phyloP scores from a whole-genome alignment of 352 stramenopile genomes.

The Phytophthora europaea region DNA sequence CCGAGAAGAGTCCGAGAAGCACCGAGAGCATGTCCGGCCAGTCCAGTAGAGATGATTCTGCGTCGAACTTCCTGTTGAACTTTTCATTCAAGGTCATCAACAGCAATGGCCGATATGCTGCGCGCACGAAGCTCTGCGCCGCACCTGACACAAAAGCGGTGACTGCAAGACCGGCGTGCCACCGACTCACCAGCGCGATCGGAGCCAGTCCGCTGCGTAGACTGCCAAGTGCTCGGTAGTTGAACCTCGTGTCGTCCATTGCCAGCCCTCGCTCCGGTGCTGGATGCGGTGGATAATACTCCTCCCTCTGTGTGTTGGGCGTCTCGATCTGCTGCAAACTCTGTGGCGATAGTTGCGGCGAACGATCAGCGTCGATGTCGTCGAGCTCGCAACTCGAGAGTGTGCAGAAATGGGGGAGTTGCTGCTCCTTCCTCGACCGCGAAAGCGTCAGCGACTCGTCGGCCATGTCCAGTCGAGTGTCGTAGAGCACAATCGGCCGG shows the following conservation, averaged over 20 bases:
- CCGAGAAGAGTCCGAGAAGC: slow-evolving; percentile 87
- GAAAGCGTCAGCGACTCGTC: slow-evolving; percentile 43
- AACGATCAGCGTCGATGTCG: slow-evolving; percentile 33
- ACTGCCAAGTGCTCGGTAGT: slow-evolving; percentile 56
- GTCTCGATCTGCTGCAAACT: background rate
- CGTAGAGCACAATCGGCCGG: slow-evolving; percentile 38
- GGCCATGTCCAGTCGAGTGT: slow-evolving; percentile 26
- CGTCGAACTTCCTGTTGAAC: slow-evolving; percentile 45
- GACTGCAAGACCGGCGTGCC: slow-evolving; percentile 53
- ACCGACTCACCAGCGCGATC: slow-evolving; percentile 45
- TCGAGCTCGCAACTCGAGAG: slow-evolving; percentile 38
- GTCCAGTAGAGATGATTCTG: slow-evolving; percentile 54
- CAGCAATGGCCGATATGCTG: slow-evolving; percentile 56
- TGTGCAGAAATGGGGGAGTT: slow-evolving; percentile 27
- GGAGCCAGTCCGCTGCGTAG: slow-evolving; percentile 51
- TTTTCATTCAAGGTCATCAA: slow-evolving; percentile 50
- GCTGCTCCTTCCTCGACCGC: slow-evolving; percentile 24
- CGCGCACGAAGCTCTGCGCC: slow-evolving; percentile 40
- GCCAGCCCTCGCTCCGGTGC: slow-evolving; percentile 30
- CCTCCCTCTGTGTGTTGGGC: background rate
- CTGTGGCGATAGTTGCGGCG: slow-evolving; percentile 12
- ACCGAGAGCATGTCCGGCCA: slow-evolving; percentile 83
- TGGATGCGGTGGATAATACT: slow-evolving; percentile 17
- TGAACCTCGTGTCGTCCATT: slow-evolving; percentile 51
- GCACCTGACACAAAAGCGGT: slow-evolving; percentile 44